These are phyloP conservation scores for Ehretia macrophylla DNA, from an alignment of 257 asterid genomes.

Conservation along the genomic window DNA sequence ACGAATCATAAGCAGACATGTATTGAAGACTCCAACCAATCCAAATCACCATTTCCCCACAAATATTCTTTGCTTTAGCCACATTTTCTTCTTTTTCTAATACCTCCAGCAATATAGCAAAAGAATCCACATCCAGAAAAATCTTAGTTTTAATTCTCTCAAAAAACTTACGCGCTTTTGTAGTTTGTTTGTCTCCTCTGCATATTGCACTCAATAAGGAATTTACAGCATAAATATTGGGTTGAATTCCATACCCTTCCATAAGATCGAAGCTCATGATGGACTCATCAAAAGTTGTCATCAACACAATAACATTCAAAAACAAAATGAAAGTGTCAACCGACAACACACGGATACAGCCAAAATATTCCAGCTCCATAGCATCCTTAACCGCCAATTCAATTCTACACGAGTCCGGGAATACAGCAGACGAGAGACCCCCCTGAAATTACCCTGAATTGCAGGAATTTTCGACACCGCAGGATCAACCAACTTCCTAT, in stretches of 20 bases:
- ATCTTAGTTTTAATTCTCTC: too few species aligned
- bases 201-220: too few species aligned
- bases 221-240: conserved; percentile 50
- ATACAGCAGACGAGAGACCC: conserved; percentile 46
- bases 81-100: conserved; percentile 72
- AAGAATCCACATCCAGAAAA: conserved; percentile 64
- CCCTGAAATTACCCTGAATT: conserved; percentile 65
- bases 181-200: too few species aligned
- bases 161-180: too few species aligned
- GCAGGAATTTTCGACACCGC: conserved; percentile 58
- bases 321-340: conserved; percentile 62
- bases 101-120: too few species aligned
- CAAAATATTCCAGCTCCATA: too few species aligned
- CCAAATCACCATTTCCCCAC: conserved; percentile 67
- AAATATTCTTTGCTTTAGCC: conserved; percentile 51
- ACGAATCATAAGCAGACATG: conserved; percentile 60
- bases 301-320: conserved; percentile 60
- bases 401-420: conserved; percentile 60
- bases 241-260: conserved; percentile 67
- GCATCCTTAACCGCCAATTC: conserved; percentile 49
- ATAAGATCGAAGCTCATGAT: conserved; percentile 57
- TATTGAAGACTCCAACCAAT: conserved; percentile 66
- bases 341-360: too few species aligned
- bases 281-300: conserved; percentile 54
- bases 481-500: conserved; percentile 24